Evolutionary conservation across 257 asterid species (phyloP), one percentile per base, ranked within the genome.

Genomic region (Nicotiana noctiflora): DNA sequence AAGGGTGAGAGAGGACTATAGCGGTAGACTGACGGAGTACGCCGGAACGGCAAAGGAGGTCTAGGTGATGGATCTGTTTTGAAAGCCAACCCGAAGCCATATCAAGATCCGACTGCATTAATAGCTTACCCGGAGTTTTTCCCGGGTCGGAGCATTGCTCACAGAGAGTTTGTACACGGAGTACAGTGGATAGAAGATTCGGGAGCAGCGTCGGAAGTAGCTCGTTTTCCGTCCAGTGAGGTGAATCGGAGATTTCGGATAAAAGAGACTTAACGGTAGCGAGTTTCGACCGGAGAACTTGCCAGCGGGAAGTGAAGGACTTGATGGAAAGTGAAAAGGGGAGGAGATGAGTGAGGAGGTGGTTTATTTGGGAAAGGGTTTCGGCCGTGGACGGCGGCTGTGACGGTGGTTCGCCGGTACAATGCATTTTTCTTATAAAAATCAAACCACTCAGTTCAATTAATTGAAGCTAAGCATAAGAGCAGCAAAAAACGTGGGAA

Each of bases 81-180:
- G 95, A 83, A 0, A 95, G 86, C 99, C 99, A 93, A 0, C 90
- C 93, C 17, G 94, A 80, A 46, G 95, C 96, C 98, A 95, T 95
- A 57, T 93, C 99, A 4, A 95, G 97, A 90, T 95, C 98, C 53
- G 98, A 93, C 82, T 95, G 99, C 99, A 95, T 95, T 19, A 95
- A 85, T 0, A 95, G 96, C 89, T 95, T 95, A 3, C 98, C 99
- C 40, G 93, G 90, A 59, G 77, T 55, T 84, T 81, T 75, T 18
- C 84, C 64, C 10, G 89, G 89, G 80, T 88, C 88, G 67, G 87
- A 86, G 87, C 93, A 91, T 79, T 79, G 89, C 44, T 18, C 61
- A 77, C 87, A 83, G 4, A 95, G 96, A 4, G 89, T 88, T 13
- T 91, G 86, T 21, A 88, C 67, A 51, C 99, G 95, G 82, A 79